Conservation (phyloP, 352 stramenopile species). For the Globisporangium solare region DNA sequence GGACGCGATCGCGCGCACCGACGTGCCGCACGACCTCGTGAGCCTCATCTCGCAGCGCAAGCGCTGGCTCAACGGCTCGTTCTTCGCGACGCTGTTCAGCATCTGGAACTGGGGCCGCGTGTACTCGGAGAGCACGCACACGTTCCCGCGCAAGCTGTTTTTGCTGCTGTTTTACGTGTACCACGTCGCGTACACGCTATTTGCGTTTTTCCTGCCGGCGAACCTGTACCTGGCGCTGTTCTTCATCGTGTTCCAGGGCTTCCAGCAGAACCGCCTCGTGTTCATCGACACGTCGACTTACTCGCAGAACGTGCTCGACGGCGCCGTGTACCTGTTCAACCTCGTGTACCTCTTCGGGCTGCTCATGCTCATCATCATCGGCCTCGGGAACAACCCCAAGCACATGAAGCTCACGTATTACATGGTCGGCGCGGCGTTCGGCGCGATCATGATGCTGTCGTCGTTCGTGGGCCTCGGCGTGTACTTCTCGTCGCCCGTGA, state of each 20-base stretch:
- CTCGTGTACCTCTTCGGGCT: slow-evolving; percentile 72
- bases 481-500: slow-evolving; percentile 66
- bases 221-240: slow-evolving; percentile 84
- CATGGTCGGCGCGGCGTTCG: slow-evolving; percentile 65
- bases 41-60: slow-evolving; percentile 81
- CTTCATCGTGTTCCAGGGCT: slow-evolving; percentile 88
- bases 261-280: slow-evolving; percentile 76
- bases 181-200: slow-evolving; percentile 64
- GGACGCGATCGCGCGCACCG: slow-evolving; percentile 73
- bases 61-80: slow-evolving; percentile 83
- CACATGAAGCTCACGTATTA: slow-evolving; percentile 87
- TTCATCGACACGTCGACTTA: slow-evolving; percentile 81
- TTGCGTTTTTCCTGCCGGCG: slow-evolving; percentile 69
- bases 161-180: slow-evolving; percentile 79
- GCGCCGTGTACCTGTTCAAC: slow-evolving; percentile 77
- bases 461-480: slow-evolving; percentile 66
- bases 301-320: slow-evolving; percentile 46
- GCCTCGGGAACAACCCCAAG: slow-evolving; percentile 83
- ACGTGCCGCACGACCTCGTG: slow-evolving; percentile 81
- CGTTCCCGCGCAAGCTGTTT: slow-evolving; percentile 57
- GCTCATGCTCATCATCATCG: slow-evolving; percentile 83
- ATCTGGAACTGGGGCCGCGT: slow-evolving; percentile 84
- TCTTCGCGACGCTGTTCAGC: slow-evolving; percentile 85
- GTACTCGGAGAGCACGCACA: slow-evolving; percentile 81
- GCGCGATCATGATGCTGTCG: slow-evolving; percentile 77